Evolutionary conservation across 305 asterid species (phyloP), one percentile per base, ranked within the genome.

Genomic region (Andrographis paniculata): DNA sequence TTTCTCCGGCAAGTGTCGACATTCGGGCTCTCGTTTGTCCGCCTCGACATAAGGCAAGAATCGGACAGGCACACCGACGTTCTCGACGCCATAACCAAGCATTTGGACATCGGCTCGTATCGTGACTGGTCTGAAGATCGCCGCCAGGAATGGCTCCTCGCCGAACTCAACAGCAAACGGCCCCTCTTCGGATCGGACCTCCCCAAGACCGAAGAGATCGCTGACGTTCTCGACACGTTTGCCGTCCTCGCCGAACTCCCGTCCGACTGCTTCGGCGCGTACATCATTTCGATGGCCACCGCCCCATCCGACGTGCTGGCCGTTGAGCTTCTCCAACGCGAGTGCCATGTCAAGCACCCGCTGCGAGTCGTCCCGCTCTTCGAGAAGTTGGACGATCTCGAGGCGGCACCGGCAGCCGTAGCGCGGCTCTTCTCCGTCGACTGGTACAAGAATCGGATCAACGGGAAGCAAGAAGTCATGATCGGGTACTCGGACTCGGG

Each of bases 401-500:
- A 66, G 67, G 70, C 79, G 5, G 94, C 94, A 12, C 92, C 94
- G 9, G 92, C 83, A 24, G 85, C 94, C 0, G 63, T 83, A n/a
- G 78, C 87, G 0, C 92, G 85, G 14, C 84, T 83, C 36, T 83
- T 83, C 84, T 75, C 92, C 0, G 71, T 83, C 9, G 92, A 83
- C 0, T 80, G 94, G 94, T 83, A 83, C 70, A 70, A 71, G 42
- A 62, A 60, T 28, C 67, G 77, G 15, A 83, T 83, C 55, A 56
- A 83, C 4, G 85, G 94, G 5, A 80, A 69, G 68, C 94, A 83
- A 50, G 94, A 83, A 28, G 94, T 83, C 43, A 83, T 83, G 94
- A 75, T 83, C 15, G 94, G 94, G 39, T 83, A 83, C 78, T 83
- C 94, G 0, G 94, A 83, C 52, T 83, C 94, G 0, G 94, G 94